phyloP scores from a whole-genome alignment of 495 filamentous ascomycete genomes.

The Xylaria curta region DNA sequence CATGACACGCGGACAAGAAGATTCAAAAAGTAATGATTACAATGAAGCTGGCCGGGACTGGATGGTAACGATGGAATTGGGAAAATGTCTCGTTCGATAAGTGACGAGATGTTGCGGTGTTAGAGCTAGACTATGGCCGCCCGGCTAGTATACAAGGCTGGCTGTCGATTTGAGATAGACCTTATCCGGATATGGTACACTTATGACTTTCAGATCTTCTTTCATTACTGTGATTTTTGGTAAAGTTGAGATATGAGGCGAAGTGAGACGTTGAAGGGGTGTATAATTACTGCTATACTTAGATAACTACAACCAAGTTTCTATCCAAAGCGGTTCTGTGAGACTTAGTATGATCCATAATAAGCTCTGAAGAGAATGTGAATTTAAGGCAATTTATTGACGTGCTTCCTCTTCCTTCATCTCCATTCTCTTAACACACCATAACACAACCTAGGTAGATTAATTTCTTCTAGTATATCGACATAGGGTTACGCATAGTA shows the following conservation, averaged over 20 bases:
- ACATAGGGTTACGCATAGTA: too few relatives aligned
- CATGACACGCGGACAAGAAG: neutral
- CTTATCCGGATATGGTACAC: slow-evolving; percentile 21
- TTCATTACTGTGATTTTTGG: neutral
- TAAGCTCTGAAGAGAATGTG: too few relatives aligned
- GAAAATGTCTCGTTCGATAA: slow-evolving; percentile 3
- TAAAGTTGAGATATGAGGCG: neutral
- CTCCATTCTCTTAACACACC: too few relatives aligned
- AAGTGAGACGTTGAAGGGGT: neutral
- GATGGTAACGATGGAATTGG: slow-evolving; percentile 19
- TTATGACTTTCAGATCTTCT: neutral
- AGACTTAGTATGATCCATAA: neutral
- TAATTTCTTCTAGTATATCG: too few relatives aligned
- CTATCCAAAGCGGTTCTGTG: neutral
- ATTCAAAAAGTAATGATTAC: slow-evolving; percentile 24
- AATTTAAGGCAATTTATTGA: too few relatives aligned
- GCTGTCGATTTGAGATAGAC: slow-evolving; percentile 26
- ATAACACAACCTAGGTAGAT: too few relatives aligned
- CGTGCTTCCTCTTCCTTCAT: too few relatives aligned
- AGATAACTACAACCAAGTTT: neutral
- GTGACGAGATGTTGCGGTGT: slow-evolving; percentile 19
- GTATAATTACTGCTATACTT: neutral
- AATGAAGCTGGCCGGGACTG: slow-evolving; percentile 12
- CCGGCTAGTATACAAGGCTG: slow-evolving; percentile 16
- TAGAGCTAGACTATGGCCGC: slow-evolving; percentile 27